phyloP scores from a whole-genome alignment of 2,329 filamentous ascomycete genomes.

The Penicillium hordei region DNA sequence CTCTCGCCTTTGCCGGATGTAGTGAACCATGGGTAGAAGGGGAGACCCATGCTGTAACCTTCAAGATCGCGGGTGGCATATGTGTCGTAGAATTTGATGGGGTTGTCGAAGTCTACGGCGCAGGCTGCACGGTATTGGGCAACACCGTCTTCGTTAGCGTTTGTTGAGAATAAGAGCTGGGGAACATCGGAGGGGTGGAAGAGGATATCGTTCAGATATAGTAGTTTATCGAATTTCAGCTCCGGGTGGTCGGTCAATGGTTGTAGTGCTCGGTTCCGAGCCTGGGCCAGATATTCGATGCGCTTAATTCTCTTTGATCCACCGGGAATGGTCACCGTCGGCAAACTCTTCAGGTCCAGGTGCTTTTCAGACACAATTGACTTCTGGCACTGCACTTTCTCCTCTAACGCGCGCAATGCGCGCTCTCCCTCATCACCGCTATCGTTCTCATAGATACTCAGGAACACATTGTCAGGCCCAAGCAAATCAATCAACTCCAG shows the following conservation, averaged over 20 bases:
- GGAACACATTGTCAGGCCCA: conserved; percentile 65
- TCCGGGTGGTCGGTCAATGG: conserved; percentile 56
- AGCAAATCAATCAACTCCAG: conserved; percentile 64
- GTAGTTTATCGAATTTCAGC: conserved; percentile 54
- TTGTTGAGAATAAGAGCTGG: conserved; percentile 63
- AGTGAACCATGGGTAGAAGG: conserved; percentile 72
- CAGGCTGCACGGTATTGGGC: conserved; percentile 68
- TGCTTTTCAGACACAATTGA: conserved; percentile 61
- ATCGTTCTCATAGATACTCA: conserved; percentile 74
- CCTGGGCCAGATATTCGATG: conserved; percentile 71
- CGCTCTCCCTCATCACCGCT: conserved; percentile 57
- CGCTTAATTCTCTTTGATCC: conserved; percentile 66
- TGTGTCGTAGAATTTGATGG: conserved; percentile 75
- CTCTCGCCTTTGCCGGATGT: conserved; percentile 51
- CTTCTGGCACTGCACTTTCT: conserved; percentile 51
- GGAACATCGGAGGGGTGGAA: conserved; percentile 60
- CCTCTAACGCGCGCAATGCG: conserved; percentile 56
- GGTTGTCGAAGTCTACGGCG: conserved; percentile 71
- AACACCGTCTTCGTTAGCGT: conserved; percentile 53
- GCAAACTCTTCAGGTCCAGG: conserved; percentile 57
- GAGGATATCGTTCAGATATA: conserved; percentile 67
- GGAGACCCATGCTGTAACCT: conserved; percentile 66
- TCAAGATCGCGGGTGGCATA: conserved; percentile 71
- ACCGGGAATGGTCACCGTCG: conserved; percentile 61
- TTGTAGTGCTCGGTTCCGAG: conserved; percentile 67